These are phyloP conservation scores for Penicillium turbatum DNA, from an alignment of 495 filamentous ascomycete species.

Conservation along the genomic window DNA sequence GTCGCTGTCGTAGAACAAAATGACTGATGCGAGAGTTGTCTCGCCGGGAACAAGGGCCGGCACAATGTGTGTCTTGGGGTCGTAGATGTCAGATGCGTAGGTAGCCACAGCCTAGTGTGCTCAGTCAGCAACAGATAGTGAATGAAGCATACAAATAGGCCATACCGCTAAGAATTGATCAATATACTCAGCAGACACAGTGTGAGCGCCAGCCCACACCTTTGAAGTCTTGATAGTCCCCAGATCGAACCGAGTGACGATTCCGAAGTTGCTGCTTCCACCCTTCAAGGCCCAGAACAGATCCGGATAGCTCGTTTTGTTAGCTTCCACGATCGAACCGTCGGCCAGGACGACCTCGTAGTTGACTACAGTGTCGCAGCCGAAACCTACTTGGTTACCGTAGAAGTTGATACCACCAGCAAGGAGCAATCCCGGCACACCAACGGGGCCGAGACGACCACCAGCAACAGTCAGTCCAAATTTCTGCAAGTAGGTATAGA, in stretches of 20 bases:
- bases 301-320: conserved; percentile 46
- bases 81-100: conserved; percentile 30
- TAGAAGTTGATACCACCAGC: conserved; percentile 51
- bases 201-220: conserved; percentile 43
- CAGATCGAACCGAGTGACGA: conserved; percentile 50
- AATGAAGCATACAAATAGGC: background rate
- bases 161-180: conserved; percentile 30
- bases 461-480: too few species aligned
- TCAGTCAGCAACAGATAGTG: background rate
- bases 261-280: conserved; percentile 52
- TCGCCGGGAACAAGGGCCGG: conserved; percentile 30
- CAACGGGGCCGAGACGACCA: conserved; percentile 49
- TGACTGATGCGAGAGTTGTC: conserved; percentile 28
- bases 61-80: conserved; percentile 35
- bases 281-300: conserved; percentile 59
- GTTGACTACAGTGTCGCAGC: conserved; percentile 47
- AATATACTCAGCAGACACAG: conserved; percentile 28
- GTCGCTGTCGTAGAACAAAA: conserved; percentile 38
- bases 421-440: too few species aligned
- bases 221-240: conserved; percentile 46
- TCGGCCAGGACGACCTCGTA: conserved; percentile 60
- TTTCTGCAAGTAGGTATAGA: too few species aligned
- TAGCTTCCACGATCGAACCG: conserved; percentile 52
- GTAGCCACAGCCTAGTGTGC: conserved; percentile 26
- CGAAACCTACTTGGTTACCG: conserved; percentile 44